These are phyloP conservation scores for Auriculariales sp. DNA, from an alignment of 768 basidiomycete genomes.

Conservation along the genomic window DNA sequence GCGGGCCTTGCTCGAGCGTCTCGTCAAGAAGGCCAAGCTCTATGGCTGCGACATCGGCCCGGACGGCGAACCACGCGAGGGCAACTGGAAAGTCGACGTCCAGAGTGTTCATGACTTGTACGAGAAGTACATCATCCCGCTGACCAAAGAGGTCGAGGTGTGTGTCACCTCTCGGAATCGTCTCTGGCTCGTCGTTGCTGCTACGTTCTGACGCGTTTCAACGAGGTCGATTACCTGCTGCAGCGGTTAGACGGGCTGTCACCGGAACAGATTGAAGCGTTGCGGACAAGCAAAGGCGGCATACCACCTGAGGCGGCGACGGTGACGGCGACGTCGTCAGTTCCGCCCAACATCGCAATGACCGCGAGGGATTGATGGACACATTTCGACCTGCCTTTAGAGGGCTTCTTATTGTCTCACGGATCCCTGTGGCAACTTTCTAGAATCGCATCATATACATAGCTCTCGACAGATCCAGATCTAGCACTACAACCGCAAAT, in stretches of 20 bases:
- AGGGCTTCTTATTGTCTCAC: no score
- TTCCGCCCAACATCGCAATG: no score
- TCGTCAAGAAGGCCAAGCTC: constrained; percentile 69
- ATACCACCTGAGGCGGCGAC: not conserved
- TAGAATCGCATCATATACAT: no score
- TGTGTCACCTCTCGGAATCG: no score
- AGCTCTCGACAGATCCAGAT: no score
- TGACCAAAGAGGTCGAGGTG: constrained; percentile 98
- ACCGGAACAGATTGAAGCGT: constrained; percentile 58
- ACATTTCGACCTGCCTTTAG: no score
- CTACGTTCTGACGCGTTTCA: constrained; percentile 4
- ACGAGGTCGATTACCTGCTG: constrained; percentile 89
- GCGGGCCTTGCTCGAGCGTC: constrained; percentile 59
- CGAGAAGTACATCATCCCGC: constrained; percentile 87
- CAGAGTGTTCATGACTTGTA: constrained; percentile 90
- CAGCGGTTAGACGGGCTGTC: constrained; percentile 77
- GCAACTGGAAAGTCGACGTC: constrained; percentile 65
- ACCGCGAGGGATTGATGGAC: no score
- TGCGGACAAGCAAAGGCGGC: constrained; percentile 17
- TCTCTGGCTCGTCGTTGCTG: not conserved
- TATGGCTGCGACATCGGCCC: constrained; percentile 74
- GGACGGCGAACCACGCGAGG: constrained; percentile 39
- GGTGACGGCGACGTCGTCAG: no score
- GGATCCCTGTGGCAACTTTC: no score
- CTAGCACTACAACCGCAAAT: no score